Conservation (phyloP, 2,329 filamentous ascomycete species). For the Didymellaceae sp. region DNA sequence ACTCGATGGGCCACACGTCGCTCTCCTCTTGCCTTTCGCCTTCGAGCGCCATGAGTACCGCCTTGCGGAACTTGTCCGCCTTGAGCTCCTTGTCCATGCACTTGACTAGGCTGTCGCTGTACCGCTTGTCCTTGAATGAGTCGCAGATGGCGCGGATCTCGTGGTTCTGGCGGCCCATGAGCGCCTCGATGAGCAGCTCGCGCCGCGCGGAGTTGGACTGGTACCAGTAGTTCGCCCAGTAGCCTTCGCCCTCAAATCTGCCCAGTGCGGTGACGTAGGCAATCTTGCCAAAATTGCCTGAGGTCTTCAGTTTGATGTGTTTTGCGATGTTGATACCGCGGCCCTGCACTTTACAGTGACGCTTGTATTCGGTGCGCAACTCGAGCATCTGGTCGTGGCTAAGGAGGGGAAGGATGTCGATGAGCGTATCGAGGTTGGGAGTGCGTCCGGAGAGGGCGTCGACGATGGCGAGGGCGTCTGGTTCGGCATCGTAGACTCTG, state of each 20-base stretch:
- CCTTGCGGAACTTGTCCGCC: conserved; percentile 94
- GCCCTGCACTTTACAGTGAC: conserved; percentile 80
- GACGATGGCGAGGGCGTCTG: conserved; percentile 78
- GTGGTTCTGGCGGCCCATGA: conserved; percentile 89
- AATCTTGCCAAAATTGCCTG: conserved; percentile 83
- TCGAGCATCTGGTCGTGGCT: conserved; percentile 88
- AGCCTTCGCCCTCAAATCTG: conserved; percentile 89
- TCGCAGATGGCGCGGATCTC: conserved; percentile 88
- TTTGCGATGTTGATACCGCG: conserved; percentile 86
- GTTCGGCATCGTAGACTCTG: conserved; percentile 81
- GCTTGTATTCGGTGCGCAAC: conserved; percentile 88
- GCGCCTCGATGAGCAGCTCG: conserved; percentile 88
- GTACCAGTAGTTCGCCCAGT: conserved; percentile 99
- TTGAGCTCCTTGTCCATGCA: conserved; percentile 94
- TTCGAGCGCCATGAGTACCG: conserved; percentile 82
- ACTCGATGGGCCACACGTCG: conserved; percentile 66
- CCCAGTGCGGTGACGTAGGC: conserved; percentile 90
- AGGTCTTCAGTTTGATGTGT: conserved; percentile 82
- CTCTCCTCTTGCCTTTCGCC: conserved; percentile 83
- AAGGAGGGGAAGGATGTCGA: conserved; percentile 83
- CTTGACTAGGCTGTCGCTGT: conserved; percentile 76
- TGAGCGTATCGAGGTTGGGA: conserved; percentile 70
- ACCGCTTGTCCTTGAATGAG: conserved; percentile 89
- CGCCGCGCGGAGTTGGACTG: conserved; percentile 83
- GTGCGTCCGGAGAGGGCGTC: conserved; percentile 73